Conservation (phyloP, 2,329 filamentous ascomycete species). For the Colletotrichum tropicale region DNA sequence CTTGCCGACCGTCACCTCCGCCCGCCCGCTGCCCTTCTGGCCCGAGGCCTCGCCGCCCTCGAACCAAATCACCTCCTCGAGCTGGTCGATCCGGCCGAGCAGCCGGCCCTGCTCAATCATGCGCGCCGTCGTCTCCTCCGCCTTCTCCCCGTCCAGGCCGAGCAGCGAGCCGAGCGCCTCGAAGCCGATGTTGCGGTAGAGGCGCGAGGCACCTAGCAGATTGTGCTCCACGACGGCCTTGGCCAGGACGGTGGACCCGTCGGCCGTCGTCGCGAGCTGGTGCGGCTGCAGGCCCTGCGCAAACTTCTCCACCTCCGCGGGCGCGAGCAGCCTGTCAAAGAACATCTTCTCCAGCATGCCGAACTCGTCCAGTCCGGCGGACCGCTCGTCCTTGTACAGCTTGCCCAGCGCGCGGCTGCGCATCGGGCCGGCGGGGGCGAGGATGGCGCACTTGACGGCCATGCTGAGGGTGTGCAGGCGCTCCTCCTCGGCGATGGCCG, state of each 20-base stretch:
- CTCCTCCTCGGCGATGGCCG: slow-evolving; percentile 84
- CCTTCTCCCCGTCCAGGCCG: slow-evolving; percentile 78
- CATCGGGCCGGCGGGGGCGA: slow-evolving; percentile 88
- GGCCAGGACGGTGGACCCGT: slow-evolving; percentile 90
- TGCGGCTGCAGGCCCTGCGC: slow-evolving; percentile 81
- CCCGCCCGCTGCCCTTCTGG: slow-evolving; percentile 69
- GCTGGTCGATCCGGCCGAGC: slow-evolving; percentile 90
- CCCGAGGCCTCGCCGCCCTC: slow-evolving; percentile 74
- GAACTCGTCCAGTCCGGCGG: slow-evolving; percentile 76
- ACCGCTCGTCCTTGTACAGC: slow-evolving; percentile 92
- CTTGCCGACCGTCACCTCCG: slow-evolving; percentile 66
- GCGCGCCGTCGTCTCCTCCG: slow-evolving; percentile 87
- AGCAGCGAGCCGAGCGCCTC: slow-evolving; percentile 78
- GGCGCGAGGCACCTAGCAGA: slow-evolving; percentile 79
- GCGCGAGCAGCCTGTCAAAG: slow-evolving; percentile 81
- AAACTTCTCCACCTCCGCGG: slow-evolving; percentile 86
- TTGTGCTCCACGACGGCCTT: slow-evolving; percentile 98
- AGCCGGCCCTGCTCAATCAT: slow-evolving; percentile 97
- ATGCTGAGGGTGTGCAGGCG: slow-evolving; percentile 83
- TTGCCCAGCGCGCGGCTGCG: slow-evolving; percentile 80
- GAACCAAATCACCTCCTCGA: slow-evolving; percentile 87
- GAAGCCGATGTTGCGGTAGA: slow-evolving; percentile 80
- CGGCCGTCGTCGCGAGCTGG: slow-evolving; percentile 86
- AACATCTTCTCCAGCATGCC: slow-evolving; percentile 97
- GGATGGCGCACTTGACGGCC: slow-evolving; percentile 89